Evolutionary conservation across 331 rosid species (phyloP), one percentile per base, ranked within the genome.

Genomic region (Stylosanthes scabra): DNA sequence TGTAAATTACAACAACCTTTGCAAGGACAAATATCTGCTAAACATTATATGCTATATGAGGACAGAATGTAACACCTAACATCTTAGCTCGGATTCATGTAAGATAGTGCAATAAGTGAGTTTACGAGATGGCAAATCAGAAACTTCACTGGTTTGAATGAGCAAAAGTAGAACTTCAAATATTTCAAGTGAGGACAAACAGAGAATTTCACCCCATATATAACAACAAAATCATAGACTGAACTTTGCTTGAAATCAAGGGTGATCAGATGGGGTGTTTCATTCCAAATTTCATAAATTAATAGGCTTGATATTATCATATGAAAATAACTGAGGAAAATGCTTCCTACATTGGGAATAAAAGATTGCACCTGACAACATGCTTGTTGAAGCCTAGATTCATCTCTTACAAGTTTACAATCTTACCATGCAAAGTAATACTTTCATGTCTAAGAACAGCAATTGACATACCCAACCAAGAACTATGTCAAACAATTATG

Each of bases 401-500:
- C 3, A 31, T 31, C 37, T 31, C 37, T 31, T 31, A 31, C 5
- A 31, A 31, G 37, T 31, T 31, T 31, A 31, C 37, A 31, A 31
- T 31, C 37, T 31, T 31, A 31, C 37, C 37, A 31, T 31, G 37
- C 37, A 31, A 31, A 31, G n/a, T n/a, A n/a, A 2, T 31, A 31
- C 37, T 31, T 31, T 31, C 37, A 31, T 31, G 37, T 2, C 37
- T 2, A 31, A 31, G 4, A 2, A 4, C 37, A 31, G 37, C 37
- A 31, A 74, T 44, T 20, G 55, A 71, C 39, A 59, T 63, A 37
- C 25, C 25, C 52, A 72, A 45, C 15, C n/a, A 70, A 62, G 57
- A 40, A 66, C 46, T 28, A 60, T 49, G 55, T 37, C 56, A 56
- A 59, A 71, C 55, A 49, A 75, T 71, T 16, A 72, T 59, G 51